Conservation (phyloP, 179 eudicot species). For the Drosera spatulata region DNA sequence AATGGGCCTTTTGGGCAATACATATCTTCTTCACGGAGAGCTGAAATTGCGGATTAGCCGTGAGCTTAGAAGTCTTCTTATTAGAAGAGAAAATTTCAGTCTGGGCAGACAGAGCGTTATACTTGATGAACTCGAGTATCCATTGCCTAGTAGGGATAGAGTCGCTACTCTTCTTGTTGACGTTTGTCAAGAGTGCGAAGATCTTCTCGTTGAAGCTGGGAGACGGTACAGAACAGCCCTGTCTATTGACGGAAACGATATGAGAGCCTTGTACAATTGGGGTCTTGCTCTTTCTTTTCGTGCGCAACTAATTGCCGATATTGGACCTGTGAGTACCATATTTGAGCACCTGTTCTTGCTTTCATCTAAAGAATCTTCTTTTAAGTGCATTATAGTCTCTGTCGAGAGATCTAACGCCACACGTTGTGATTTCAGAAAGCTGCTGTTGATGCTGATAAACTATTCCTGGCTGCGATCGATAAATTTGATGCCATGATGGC, state of each 20-base stretch:
- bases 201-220: conserved; percentile 81
- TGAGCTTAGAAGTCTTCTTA: conserved; percentile 51
- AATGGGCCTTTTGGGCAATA: conserved; percentile 84
- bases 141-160: conserved; percentile 26
- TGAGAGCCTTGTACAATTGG: conserved; percentile 93
- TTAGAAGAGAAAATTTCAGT: conserved; percentile 19
- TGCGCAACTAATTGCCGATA: conserved; percentile 87
- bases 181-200: conserved; percentile 90
- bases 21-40: conserved; percentile 93
- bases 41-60: conserved; percentile 58
- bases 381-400: too few relatives aligned
- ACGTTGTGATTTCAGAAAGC: conserved; percentile 43
- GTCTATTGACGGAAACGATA: conserved; percentile 80
- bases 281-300: conserved; percentile 91
- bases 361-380: neutral
- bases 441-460: conserved; percentile 88
- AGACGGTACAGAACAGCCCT: conserved; percentile 69
- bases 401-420: neutral
- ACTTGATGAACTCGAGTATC: conserved; percentile 15
- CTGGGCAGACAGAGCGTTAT: conserved; percentile 14
- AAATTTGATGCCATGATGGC: conserved; percentile 97
- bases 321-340: conserved; percentile 75
- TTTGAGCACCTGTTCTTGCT: neutral
- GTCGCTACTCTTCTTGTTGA: conserved; percentile 40
- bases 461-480: conserved; percentile 92